Base-by-base conservation (phyloP, 805 yeast genomes). In the Candida pseudoglaebosa region DNA sequence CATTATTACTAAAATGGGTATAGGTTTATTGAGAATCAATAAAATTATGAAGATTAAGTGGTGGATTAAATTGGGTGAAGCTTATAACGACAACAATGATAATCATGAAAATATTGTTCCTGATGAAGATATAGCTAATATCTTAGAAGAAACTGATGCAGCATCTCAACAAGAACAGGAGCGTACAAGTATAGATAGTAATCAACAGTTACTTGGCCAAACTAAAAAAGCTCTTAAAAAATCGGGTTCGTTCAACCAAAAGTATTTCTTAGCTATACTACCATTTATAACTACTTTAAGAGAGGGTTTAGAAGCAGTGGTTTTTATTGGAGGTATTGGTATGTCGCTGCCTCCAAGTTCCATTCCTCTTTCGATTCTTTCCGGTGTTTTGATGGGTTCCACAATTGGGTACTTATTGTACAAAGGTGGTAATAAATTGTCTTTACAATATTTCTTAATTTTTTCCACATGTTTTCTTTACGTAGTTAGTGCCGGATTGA, bases 291-390 rank as follows among this genome's bases (percentile, higher is more conserved):
- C 97, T 2, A 82, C 95, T 3, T 65, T 89, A 36, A 75, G 96
- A 55, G 96, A 89, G 60, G 95, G 96, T 1, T 65, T 89, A 38
- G 96, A 89, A 59, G 96, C 96, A 0, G 89, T 89, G 26, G 93
- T 89, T 2, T 89, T 89, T 51, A 73, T 89, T 31, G 96, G 96
- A 3, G 97, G 96, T 19, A 81, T 89, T 31, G 73, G 73, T 3
- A 78, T 85, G 42, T 77, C 80, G 24, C 85, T 80, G 45, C 88
- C 91, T 4, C 55, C 77, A 9, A 54, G 77, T 0, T 75, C 88
- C 0, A 43, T 48, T 51, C 71, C 19, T 72, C 84, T 42, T 81
- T 90, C 13, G 54, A 77, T 78, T 34, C 20, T 80, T 0, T 44
- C 69, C 0, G 96, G 89, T 0, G 62, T 79, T 2, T 43, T 71